Evolutionary conservation across 2,329 filamentous ascomycete species (phyloP).

Genomic region (Colletotrichum orchidophilum): DNA sequence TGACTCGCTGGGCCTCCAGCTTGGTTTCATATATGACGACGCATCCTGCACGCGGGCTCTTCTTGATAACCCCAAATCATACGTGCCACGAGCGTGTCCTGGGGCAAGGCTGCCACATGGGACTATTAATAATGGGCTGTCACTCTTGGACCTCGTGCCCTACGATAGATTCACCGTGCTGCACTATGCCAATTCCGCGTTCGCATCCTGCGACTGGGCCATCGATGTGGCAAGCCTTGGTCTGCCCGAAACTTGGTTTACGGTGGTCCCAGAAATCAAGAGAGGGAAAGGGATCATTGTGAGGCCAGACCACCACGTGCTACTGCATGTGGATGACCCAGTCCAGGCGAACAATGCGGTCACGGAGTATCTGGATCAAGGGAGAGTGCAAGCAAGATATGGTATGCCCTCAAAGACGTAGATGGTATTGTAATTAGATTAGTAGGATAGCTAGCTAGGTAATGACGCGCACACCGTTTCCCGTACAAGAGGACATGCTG

Average conservation of each 20-base stretch:
- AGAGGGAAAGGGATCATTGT: constrained; percentile 14
- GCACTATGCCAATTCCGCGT: constrained; percentile 3
- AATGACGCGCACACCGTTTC: no score
- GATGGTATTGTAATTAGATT: no score
- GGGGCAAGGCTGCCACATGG: constrained; percentile 24
- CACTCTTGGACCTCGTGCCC: constrained; percentile 17
- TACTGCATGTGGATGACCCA: constrained; percentile 4
- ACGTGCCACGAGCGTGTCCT: constrained; percentile 14
- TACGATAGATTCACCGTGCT: constrained; percentile 26
- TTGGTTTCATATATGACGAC: constrained; percentile 25
- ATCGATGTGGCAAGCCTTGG: constrained; percentile 9
- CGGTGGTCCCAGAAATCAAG: constrained; percentile 15
- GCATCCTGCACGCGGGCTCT: background rate
- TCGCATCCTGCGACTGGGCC: constrained; percentile 23
- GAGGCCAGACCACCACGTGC: constrained; percentile 23
- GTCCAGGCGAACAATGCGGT: constrained; percentile 3
- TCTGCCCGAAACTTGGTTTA: constrained; percentile 9
- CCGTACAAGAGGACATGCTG: no score
- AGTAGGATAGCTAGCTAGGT: no score
- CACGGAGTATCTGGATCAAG: background rate
- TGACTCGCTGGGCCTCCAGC: constrained; percentile 24
- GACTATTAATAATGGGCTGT: background rate
- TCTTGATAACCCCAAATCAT: constrained; percentile 10
- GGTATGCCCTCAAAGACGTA: background rate
- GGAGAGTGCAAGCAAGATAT: background rate